phyloP scores from a whole-genome alignment of 2,329 filamentous ascomycete genomes.

The Aureobasidium subglaciale region DNA sequence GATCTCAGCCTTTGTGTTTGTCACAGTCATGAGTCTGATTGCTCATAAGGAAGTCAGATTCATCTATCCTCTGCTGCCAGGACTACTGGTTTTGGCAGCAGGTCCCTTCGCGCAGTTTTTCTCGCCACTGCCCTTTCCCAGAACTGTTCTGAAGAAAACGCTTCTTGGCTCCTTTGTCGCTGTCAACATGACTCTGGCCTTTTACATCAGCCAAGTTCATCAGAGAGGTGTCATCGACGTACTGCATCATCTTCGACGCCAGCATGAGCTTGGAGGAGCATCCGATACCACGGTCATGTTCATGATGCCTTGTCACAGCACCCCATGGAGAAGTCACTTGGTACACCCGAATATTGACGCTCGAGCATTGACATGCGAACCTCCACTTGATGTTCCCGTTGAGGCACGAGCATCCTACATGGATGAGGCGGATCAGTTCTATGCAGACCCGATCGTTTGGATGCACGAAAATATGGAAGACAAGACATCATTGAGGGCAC shows the following conservation, averaged over 20 bases:
- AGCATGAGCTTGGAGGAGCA: conserved; percentile 52
- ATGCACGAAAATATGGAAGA: conserved; percentile 34
- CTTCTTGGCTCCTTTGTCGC: conserved; percentile 49
- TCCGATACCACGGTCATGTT: conserved; percentile 58
- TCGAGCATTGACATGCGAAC: conserved; percentile 85
- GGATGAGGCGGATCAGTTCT: conserved; percentile 90
- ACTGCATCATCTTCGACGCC: conserved; percentile 64
- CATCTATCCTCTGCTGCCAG: conserved; percentile 83
- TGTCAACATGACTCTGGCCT: conserved; percentile 63
- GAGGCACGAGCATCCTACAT: conserved; percentile 61
- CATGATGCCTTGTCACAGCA: conserved; percentile 92
- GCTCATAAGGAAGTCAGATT: conserved; percentile 97
- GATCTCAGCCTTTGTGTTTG: conserved; percentile 49
- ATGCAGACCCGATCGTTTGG: conserved; percentile 51
- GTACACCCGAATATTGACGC: conserved; percentile 67
- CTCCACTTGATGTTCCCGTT: conserved; percentile 63
- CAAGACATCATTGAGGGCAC: not conserved
- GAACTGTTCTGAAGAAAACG: conserved; percentile 38
- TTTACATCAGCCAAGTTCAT: conserved; percentile 70
- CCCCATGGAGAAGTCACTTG: conserved; percentile 87
- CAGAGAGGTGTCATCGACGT: conserved; percentile 73
- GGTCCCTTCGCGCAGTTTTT: conserved; percentile 61
- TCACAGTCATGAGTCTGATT: conserved; percentile 69
- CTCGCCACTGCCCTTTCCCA: conserved; percentile 28
- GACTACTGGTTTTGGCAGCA: conserved; percentile 75